Evolutionary conservation across 2,329 filamentous ascomycete genomes (phyloP).

Genomic region (Epichloe hybrida): DNA sequence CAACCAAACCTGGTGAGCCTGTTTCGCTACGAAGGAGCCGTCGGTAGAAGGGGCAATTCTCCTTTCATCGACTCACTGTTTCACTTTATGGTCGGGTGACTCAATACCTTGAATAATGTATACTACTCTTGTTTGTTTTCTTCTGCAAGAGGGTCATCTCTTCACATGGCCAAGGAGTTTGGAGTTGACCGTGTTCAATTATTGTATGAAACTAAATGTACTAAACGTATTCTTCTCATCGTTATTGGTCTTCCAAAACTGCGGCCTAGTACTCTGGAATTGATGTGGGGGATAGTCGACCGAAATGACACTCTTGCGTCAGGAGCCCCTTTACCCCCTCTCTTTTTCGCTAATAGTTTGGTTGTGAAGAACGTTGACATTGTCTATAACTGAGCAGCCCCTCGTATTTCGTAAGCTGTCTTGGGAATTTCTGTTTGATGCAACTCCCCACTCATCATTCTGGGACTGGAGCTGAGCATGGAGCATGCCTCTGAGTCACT

Average conservation of each 20-base stretch:
- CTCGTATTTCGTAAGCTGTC: not conserved
- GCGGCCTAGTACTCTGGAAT: not conserved
- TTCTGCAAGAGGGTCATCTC: not conserved
- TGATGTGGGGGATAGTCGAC: constrained; percentile 1
- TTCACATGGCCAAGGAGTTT: not conserved
- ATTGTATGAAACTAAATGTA: constrained; percentile 6
- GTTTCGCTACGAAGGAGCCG: not conserved
- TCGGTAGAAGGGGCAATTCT: not conserved
- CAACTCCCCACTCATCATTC: not conserved
- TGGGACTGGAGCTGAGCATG: not conserved
- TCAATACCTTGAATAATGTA: too few relatives aligned
- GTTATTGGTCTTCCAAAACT: constrained; percentile 6
- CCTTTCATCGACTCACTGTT: too few relatives aligned
- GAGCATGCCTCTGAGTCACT: constrained; percentile 5
- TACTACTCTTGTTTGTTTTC: not conserved
- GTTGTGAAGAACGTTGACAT: not conserved
- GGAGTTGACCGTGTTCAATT: constrained; percentile 2
- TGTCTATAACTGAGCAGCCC: not conserved
- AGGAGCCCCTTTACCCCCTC: not conserved
- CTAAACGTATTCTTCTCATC: constrained; percentile 6
- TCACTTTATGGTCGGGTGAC: too few relatives aligned
- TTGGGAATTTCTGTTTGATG: not conserved
- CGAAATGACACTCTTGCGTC: not conserved
- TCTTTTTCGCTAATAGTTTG: not conserved
- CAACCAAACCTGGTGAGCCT: constrained; percentile 8